Conservation (phyloP, 345 rosid genomes). For the Eucalyptus shirleyi region DNA sequence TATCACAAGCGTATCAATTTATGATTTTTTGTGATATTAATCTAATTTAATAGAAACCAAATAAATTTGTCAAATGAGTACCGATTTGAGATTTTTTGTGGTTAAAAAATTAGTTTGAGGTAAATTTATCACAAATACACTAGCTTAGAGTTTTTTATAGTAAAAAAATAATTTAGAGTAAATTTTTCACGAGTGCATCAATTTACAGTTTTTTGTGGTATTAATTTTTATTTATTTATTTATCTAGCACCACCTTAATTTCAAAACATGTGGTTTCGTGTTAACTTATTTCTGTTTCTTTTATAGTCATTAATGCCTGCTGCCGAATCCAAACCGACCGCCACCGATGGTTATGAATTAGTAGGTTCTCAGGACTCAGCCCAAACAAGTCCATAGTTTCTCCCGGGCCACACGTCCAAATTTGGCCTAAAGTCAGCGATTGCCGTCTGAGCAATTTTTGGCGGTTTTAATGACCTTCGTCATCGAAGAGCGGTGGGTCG, state of each 20-base stretch:
- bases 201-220: fast-evolving
- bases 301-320: not conserved
- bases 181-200: fast-evolving
- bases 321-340: not conserved
- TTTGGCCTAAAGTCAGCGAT: not conserved
- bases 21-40: too few relatives aligned
- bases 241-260: too few relatives aligned
- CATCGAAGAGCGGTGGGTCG: not conserved
- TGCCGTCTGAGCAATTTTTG: not conserved
- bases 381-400: not conserved
- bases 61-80: too few relatives aligned
- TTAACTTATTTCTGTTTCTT: too few relatives aligned
- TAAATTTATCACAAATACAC: fast-evolving
- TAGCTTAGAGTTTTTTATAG: fast-evolving
- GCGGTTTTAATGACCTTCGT: not conserved
- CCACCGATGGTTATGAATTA: too few relatives aligned
- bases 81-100: too few relatives aligned
- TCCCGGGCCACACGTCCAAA: not conserved
- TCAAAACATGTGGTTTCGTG: too few relatives aligned
- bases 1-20: fast-evolving
- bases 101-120: too few relatives aligned
- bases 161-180: too few relatives aligned
- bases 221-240: too few relatives aligned
- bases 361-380: not conserved
- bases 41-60: too few relatives aligned